Base-by-base conservation (phyloP, 1,284 basidiomycete genomes). In the Apiotrichum laibachii region DNA sequence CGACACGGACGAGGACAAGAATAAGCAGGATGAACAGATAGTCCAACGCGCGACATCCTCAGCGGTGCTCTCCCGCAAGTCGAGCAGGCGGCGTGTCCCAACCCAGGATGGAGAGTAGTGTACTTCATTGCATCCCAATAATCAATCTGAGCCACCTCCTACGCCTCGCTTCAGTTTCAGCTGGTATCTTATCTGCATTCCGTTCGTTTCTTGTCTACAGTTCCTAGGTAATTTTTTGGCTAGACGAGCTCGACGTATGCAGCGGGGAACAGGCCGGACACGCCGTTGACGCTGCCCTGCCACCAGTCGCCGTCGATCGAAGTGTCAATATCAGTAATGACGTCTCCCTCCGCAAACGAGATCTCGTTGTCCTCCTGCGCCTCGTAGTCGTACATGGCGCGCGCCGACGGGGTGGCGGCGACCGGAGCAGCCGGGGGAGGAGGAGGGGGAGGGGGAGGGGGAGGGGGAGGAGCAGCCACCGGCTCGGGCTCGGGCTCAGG, bases 361-460 rank as follows among this genome's bases (percentile, higher is more conserved):
- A 95, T 78, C 72, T 96, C 92, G 71, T 94, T 94, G 66, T 92
- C 90, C 72, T 95, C 92, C 0, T 84, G 85, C 0, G 90, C 89
- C 15, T 89, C 88, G 69, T 94, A 93, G 65, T 72, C 72, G 56
- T 75, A 75, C 42, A 67, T 63, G 11, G 72, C 73, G 13, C 71
- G 55, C 44, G 67, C 66, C 51, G 58, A 54, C 21, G 69, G 61
- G 15, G 64, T 68, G 8, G 62, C 56, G 13, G 49, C 45, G 1
- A 49, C 59, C 1, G 62, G 56, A 16, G 59, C 53, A 0, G 63
- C 53, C 18, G 58, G 60, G 8, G 57, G 43, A 1, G 63, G 70
- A 16, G 75, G 67, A 7, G 74, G 70, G 5, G 70, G 67, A 3
- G 72, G 60, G 7, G 72, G 68, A 6, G 73, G 69, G 4, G 71